These are phyloP conservation scores for Protomyces inundatus DNA, from an alignment of 1,139 yeast genomes.

Conservation along the genomic window DNA sequence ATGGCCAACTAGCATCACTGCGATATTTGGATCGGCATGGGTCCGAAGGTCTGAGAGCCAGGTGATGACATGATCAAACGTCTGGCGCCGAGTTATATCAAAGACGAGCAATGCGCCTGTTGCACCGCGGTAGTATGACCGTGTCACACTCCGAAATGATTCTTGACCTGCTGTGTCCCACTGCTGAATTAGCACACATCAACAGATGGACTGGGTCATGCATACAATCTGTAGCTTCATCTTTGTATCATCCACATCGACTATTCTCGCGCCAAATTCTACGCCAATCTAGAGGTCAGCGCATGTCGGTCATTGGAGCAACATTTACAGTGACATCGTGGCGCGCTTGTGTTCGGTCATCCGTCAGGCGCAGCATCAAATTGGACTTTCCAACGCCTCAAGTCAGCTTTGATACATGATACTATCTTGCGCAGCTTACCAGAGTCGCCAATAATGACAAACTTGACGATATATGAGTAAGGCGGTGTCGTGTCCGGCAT, in stretches of 20 bases:
- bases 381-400: conserved; percentile 44
- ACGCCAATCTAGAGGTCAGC: conserved; percentile 44
- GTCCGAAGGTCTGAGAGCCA: conserved; percentile 49
- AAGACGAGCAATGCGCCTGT: conserved; percentile 75
- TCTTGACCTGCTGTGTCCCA: conserved; percentile 89
- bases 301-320: not conserved
- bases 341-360: conserved; percentile 36
- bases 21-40: conserved; percentile 41
- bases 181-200: conserved; percentile 25
- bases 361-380: conserved; percentile 44
- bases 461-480: conserved; percentile 47
- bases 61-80: conserved; percentile 48
- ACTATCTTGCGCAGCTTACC: conserved; percentile 33
- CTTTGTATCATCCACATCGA: conserved; percentile 40
- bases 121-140: conserved; percentile 73
- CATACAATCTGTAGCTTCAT: conserved; percentile 41
- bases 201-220: not conserved
- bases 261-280: conserved; percentile 47
- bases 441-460: conserved; percentile 46
- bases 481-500: conserved; percentile 28
- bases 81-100: conserved; percentile 53
- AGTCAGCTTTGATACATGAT: not conserved
- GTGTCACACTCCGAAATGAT: conserved; percentile 64
- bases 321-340: not conserved
- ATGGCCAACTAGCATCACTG: conserved; percentile 49